Percentiles rank a stretch among this genome's conserved stretches.
phyloP scores from a whole-genome alignment of 805 yeast species.

The Priceomyces castillae region DNA sequence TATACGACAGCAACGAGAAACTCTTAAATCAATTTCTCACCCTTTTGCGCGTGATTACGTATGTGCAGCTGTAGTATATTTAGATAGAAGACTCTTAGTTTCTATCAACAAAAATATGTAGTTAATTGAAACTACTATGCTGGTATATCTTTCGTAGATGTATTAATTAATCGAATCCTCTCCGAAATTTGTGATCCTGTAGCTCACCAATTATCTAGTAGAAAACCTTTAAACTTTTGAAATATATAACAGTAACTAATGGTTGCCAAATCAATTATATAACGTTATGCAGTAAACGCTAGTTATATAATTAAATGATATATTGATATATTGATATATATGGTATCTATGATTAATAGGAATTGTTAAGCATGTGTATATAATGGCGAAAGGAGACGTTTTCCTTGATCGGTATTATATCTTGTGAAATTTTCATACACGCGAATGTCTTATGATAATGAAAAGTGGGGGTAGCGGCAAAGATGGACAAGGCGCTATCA shows the following conservation, averaged over 20 bases:
- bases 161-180: not conserved
- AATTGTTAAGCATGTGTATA: not conserved
- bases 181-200: not conserved
- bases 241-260: too few relatives aligned
- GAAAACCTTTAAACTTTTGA: too few relatives aligned
- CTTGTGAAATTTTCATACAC: conserved; percentile 2
- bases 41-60: too few relatives aligned
- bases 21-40: too few relatives aligned
- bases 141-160: not conserved
- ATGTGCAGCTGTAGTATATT: too few relatives aligned
- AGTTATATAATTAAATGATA: not conserved
- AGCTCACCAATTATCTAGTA: not conserved
- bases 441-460: conserved; percentile 1
- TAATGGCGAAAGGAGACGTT: not conserved
- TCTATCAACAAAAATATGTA: too few relatives aligned
- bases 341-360: not conserved
- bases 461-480: conserved; percentile 2
- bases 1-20: too few relatives aligned
- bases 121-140: too few relatives aligned
- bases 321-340: not conserved
- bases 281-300: not conserved
- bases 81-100: too few relatives aligned
- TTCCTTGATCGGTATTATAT: conserved; percentile 1
- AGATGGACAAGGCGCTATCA: not conserved
- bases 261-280: too few relatives aligned